A percentile compares a stretch with the other conserved stretches of the same genome.
phyloP scores from a whole-genome alignment of 2,329 filamentous ascomycete genomes.

The Lecanicillium sp. region DNA sequence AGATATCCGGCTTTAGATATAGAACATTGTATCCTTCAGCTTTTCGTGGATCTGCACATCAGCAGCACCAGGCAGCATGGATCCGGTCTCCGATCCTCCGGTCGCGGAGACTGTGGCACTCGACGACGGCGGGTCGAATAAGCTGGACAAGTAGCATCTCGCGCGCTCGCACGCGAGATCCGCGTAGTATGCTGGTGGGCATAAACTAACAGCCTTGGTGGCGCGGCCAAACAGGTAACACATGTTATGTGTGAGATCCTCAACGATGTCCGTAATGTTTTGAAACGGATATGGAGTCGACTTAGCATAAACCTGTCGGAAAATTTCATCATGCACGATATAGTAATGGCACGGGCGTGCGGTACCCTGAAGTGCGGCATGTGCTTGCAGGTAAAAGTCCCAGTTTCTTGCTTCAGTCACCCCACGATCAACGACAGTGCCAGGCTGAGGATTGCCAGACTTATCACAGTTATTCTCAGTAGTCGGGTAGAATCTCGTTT shows the following conservation, averaged over 20 bases:
- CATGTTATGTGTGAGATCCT: conserved; percentile 56
- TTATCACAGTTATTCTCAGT: conserved; percentile 34
- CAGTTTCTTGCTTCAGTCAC: conserved; percentile 57
- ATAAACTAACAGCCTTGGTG: conserved; percentile 62
- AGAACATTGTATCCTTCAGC: conserved; percentile 34
- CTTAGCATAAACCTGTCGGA: conserved; percentile 22
- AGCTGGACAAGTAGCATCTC: conserved; percentile 49
- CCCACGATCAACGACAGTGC: conserved; percentile 65
- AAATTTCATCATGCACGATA: conserved; percentile 51
- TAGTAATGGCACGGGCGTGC: conserved; percentile 64
- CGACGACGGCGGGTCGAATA: conserved; percentile 29
- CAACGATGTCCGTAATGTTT: conserved; percentile 47
- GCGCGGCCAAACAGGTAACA: conserved; percentile 65
- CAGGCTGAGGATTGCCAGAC: conserved; percentile 50
- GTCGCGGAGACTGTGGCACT: conserved; percentile 11
- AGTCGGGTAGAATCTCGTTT: conserved; percentile 66
- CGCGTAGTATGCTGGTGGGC: conserved; percentile 68
- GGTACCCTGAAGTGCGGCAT: conserved; percentile 63
- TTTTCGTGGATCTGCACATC: conserved; percentile 19
- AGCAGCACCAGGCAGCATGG: conserved; percentile 1
- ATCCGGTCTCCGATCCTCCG: background rate
- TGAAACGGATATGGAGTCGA: conserved; percentile 7
- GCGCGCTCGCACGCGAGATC: conserved; percentile 64
- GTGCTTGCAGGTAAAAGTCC: conserved; percentile 68
- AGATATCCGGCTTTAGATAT: conserved; percentile 26